These are phyloP conservation scores for Trichosporon sp. DNA, from an alignment of 1,284 basidiomycete species.

Conservation along the genomic window DNA sequence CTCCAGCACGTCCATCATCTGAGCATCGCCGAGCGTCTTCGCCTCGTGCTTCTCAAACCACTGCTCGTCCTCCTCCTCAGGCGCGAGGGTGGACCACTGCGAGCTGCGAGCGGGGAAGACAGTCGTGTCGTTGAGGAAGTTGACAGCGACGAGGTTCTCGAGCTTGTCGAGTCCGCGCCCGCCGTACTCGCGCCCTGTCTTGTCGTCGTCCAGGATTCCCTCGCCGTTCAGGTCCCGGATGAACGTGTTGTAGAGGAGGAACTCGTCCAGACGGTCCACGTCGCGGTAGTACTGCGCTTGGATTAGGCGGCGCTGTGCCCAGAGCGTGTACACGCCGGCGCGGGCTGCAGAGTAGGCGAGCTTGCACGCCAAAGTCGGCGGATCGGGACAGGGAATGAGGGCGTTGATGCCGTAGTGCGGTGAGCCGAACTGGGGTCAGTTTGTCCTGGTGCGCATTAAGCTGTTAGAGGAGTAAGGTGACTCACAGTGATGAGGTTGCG, in stretches of 20 bases:
- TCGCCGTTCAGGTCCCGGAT: constrained; percentile 45
- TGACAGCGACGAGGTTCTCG: constrained; percentile 46
- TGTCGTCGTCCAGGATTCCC: constrained; percentile 11
- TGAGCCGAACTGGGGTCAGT: constrained; percentile 48
- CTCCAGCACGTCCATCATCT: background rate
- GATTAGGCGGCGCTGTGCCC: constrained; percentile 74
- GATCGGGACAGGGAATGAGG: constrained; percentile 46
- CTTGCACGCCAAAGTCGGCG: constrained; percentile 57
- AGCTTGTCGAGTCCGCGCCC: constrained; percentile 34
- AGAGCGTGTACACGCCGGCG: constrained; percentile 70
- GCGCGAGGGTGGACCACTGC: constrained; percentile 40
- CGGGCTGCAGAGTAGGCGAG: constrained; percentile 66
- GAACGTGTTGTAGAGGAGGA: constrained; percentile 60
- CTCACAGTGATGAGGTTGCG: constrained; percentile 76
- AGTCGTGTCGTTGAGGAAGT: constrained; percentile 43
- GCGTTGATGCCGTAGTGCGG: constrained; percentile 46
- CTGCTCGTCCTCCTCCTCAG: constrained; percentile 29
- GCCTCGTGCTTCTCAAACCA: background rate
- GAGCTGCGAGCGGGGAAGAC: constrained; percentile 44
- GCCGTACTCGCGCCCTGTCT: constrained; percentile 18
- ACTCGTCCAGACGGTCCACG: constrained; percentile 64
- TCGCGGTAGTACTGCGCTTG: constrained; percentile 95
- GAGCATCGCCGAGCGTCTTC: background rate
- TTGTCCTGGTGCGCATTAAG: no score
- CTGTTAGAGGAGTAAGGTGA: constrained; percentile 7